Evolutionary conservation across 2,329 filamentous ascomycete genomes (phyloP).

Genomic region (Microdochium trichocladiopsis): DNA sequence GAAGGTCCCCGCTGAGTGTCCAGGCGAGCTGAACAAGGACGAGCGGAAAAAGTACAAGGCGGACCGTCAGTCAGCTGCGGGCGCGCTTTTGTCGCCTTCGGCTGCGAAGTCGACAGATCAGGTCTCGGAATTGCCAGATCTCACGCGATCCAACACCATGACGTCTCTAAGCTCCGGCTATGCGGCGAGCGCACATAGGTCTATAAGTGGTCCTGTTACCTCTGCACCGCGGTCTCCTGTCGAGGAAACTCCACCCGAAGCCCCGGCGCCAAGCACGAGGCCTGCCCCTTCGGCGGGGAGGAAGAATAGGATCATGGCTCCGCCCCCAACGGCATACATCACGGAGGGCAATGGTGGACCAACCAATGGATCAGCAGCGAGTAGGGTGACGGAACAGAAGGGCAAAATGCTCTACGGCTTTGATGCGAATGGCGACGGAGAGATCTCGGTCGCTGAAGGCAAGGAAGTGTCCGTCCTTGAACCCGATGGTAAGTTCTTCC

Average conservation of each 20-base stretch:
- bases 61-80: constrained; percentile 74
- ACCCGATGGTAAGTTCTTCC: constrained; percentile 66
- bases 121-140: constrained; percentile 55
- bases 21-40: constrained; percentile 88
- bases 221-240: constrained; percentile 34
- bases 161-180: constrained; percentile 86
- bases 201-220: constrained; percentile 52
- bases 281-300: constrained; percentile 36
- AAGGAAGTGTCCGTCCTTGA: constrained; percentile 73
- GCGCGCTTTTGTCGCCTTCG: constrained; percentile 44
- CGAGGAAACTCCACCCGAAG: constrained; percentile 39
- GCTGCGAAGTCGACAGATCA: constrained; percentile 37
- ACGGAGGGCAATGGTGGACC: constrained; percentile 53
- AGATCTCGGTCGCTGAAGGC: constrained; percentile 74
- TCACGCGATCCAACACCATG: constrained; percentile 81
- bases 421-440: constrained; percentile 71
- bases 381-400: constrained; percentile 45
- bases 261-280: constrained; percentile 30
- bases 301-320: constrained; percentile 75
- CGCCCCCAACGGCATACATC: constrained; percentile 77
- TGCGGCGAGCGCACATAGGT: constrained; percentile 69
- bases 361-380: constrained; percentile 29
- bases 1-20: constrained; percentile 95
- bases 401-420: constrained; percentile 91
- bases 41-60: constrained; percentile 91